These are phyloP conservation scores for Isatis lusitanica DNA, from an alignment of 441 rosid genomes.

Conservation along the genomic window DNA sequence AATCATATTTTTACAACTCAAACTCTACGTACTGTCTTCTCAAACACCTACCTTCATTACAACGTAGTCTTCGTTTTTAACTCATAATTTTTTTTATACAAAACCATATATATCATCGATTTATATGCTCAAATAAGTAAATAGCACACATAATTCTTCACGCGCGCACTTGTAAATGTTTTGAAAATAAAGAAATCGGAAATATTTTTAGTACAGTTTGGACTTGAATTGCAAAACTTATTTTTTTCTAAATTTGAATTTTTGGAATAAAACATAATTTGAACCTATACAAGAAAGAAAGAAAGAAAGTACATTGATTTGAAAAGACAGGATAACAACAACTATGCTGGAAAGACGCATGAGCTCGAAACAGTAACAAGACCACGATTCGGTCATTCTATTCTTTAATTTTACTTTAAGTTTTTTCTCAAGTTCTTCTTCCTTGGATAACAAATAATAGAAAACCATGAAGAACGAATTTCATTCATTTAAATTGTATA, in stretches of 20 bases:
- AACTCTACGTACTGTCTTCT: constrained; percentile 33
- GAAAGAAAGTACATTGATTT: constrained; percentile 11
- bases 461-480: not conserved
- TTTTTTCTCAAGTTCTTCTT: not conserved
- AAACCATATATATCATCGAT: not conserved
- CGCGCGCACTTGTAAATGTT: too few species aligned
- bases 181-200: not conserved
- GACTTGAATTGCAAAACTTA: not conserved
- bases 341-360: constrained; percentile 21
- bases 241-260: not conserved
- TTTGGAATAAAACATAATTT: not conserved
- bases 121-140: not conserved
- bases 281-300: not conserved
- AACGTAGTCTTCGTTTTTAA: not conserved
- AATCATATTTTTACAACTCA: constrained; percentile 37
- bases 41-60: constrained; percentile 20
- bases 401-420: not conserved
- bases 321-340: constrained; percentile 14
- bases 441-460: not conserved
- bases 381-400: not conserved
- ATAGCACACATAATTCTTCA: not conserved
- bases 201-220: not conserved
- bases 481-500: not conserved
- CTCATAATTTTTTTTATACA: not conserved
- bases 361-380: constrained; percentile 10